phyloP scores from a whole-genome alignment of 75 land plant genomes.

The Pseudotsuga menziesii region DNA sequence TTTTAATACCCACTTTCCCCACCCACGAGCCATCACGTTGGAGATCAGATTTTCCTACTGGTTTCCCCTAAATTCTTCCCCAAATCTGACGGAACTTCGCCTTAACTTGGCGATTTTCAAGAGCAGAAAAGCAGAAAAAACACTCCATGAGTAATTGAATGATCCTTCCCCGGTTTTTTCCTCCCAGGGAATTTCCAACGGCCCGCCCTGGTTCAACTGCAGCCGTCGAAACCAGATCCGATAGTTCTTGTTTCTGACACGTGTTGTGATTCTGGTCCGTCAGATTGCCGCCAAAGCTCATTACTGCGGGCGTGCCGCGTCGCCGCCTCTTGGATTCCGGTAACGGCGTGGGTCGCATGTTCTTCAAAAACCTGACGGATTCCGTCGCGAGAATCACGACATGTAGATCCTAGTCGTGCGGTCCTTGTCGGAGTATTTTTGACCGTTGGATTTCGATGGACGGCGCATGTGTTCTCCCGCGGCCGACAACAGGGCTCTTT shows the following conservation, averaged over 20 bases:
- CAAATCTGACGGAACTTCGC: neutral
- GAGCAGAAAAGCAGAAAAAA: neutral
- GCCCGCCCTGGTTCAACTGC: neutral
- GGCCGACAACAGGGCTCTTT: neutral
- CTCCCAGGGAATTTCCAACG: constrained; percentile 1
- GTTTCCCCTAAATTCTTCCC: neutral
- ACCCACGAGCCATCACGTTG: neutral
- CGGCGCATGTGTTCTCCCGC: neutral
- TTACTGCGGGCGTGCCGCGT: neutral
- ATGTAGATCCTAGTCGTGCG: constrained; percentile 1
- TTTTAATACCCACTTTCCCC: neutral
- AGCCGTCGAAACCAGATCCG: neutral
- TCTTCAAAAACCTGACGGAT: neutral
- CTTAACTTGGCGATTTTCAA: no score
- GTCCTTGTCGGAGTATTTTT: neutral
- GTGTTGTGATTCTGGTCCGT: neutral
- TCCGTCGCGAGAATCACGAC: neutral
- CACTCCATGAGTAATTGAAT: neutral
- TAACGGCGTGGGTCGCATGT: neutral
- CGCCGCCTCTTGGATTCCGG: neutral
- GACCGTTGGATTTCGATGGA: neutral
- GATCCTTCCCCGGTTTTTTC: neutral
- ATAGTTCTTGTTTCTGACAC: neutral
- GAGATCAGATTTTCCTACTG: neutral
- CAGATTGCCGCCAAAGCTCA: neutral